These are phyloP conservation scores for Speleostelium caveatum DNA, from an alignment of 78 protist genomes.

Conservation along the genomic window DNA sequence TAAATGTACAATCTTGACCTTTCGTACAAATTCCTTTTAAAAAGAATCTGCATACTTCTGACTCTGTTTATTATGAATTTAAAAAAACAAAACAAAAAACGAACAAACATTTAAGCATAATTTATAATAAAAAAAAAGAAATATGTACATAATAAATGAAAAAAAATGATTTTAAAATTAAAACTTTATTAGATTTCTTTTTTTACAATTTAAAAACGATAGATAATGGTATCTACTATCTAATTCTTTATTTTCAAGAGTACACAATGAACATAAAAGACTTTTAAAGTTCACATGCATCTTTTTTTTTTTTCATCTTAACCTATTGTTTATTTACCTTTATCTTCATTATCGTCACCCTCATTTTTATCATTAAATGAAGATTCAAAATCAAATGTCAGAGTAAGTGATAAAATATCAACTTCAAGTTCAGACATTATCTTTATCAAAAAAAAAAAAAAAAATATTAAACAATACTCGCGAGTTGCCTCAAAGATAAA, in stretches of 20 bases:
- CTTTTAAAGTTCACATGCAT: too few species aligned
- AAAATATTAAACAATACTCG: neutral
- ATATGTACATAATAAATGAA: too few species aligned
- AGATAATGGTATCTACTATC: too few species aligned
- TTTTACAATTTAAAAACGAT: too few species aligned
- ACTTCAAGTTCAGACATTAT: conserved; percentile 64
- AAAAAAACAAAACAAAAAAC: neutral
- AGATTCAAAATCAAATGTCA: conserved; percentile 65
- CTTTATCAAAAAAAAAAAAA: neutral
- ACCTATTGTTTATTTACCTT: conserved; percentile 4
- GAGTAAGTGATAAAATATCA: conserved; percentile 48
- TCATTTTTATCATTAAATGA: conserved; percentile 53
- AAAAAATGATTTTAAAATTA: too few species aligned
- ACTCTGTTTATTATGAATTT: neutral
- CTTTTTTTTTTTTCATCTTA: too few species aligned
- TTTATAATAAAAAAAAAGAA: too few species aligned
- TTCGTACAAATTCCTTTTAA: conserved; percentile 77
- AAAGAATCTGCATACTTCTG: conserved; percentile 72
- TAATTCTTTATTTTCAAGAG: too few species aligned
- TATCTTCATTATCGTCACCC: conserved; percentile 23
- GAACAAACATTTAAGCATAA: too few species aligned
- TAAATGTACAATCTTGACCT: conserved; percentile 76
- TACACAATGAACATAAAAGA: too few species aligned
- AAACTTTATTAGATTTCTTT: too few species aligned
- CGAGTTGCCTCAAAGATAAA: neutral